A percentile compares a stretch with the other conserved stretches of the same genome.
These are phyloP conservation scores for Melampsora abietis-canadensis DNA, from an alignment of 1,284 basidiomycete genomes.

Conservation along the genomic window DNA sequence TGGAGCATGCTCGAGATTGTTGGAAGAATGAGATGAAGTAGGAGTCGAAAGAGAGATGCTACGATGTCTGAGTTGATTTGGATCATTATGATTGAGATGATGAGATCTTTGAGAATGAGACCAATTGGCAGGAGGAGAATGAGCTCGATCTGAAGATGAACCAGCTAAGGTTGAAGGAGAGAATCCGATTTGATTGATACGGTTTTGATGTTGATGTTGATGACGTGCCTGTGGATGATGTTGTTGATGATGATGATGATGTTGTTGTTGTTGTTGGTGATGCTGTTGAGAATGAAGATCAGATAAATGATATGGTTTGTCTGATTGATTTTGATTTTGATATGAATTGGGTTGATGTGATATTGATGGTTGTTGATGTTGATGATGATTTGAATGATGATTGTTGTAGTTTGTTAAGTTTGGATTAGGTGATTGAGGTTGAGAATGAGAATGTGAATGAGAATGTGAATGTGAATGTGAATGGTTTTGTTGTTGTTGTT, in stretches of 20 bases:
- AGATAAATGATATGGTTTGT: neutral
- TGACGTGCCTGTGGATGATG: neutral
- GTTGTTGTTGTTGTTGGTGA: neutral
- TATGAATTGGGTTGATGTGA: neutral
- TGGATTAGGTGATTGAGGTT: neutral
- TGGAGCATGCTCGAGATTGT: neutral
- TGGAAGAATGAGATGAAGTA: neutral
- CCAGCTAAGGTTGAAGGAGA: slow-evolving; percentile 4
- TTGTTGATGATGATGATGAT: slow-evolving; percentile 1
- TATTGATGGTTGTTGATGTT: neutral
- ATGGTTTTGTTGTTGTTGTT: too few species aligned
- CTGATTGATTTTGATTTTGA: neutral
- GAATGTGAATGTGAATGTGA: too few species aligned
- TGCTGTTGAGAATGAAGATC: neutral
- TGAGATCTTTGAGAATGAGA: slow-evolving; percentile 29
- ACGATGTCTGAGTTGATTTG: slow-evolving; percentile 25
- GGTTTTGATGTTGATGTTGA: slow-evolving; percentile 8
- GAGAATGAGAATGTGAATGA: neutral
- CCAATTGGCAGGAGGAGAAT: slow-evolving; percentile 15
- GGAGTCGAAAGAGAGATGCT: slow-evolving; percentile 28
- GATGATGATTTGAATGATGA: slow-evolving; percentile 9
- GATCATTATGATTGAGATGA: slow-evolving; percentile 3
- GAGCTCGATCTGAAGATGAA: slow-evolving; percentile 10
- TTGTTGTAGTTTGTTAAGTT: neutral
- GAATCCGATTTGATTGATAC: neutral